Conservation (phyloP, 352 stramenopile genomes). For the Phytophthora meadii region DNA sequence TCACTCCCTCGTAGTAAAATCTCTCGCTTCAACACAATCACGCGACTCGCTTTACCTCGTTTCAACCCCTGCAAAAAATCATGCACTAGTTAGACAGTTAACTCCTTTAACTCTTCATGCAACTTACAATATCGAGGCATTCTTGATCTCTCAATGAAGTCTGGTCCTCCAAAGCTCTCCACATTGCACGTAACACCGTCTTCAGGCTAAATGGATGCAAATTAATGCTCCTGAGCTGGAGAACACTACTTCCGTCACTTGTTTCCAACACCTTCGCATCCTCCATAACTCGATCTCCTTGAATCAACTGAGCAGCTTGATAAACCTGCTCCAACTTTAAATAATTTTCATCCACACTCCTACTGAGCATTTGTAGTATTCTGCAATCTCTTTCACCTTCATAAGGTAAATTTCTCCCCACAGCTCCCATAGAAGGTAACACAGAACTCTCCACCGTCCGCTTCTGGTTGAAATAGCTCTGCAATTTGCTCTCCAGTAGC, state of each 20-base stretch:
- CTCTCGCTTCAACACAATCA: slow-evolving; percentile 22
- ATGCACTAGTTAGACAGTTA: neutral
- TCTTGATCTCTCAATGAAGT: slow-evolving; percentile 15
- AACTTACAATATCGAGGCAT: slow-evolving; percentile 18
- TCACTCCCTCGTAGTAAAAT: slow-evolving; percentile 19
- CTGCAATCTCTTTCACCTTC: slow-evolving; percentile 8
- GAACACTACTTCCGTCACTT: slow-evolving; percentile 6
- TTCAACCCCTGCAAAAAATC: slow-evolving; percentile 8
- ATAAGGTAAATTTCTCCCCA: slow-evolving; percentile 10
- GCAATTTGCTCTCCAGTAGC: slow-evolving; percentile 12
- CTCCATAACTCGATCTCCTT: neutral
- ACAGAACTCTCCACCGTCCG: slow-evolving; percentile 4
- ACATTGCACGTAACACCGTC: slow-evolving; percentile 14
- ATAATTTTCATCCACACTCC: slow-evolving; percentile 21
- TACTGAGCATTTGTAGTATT: slow-evolving; percentile 13
- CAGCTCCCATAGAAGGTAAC: slow-evolving; percentile 2
- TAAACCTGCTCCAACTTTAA: slow-evolving; percentile 11
- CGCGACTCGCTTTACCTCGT: slow-evolving; percentile 6
- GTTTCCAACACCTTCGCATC: slow-evolving; percentile 11
- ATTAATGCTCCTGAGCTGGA: slow-evolving; percentile 7
- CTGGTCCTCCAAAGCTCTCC: slow-evolving; percentile 11
- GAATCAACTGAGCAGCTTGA: slow-evolving; percentile 5
- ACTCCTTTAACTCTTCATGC: neutral
- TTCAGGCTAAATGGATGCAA: slow-evolving; percentile 13
- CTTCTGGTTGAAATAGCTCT: slow-evolving; percentile 11